Base-by-base conservation (phyloP, 352 stramenopile genomes). In the Globisporangium orthogonon region DNA sequence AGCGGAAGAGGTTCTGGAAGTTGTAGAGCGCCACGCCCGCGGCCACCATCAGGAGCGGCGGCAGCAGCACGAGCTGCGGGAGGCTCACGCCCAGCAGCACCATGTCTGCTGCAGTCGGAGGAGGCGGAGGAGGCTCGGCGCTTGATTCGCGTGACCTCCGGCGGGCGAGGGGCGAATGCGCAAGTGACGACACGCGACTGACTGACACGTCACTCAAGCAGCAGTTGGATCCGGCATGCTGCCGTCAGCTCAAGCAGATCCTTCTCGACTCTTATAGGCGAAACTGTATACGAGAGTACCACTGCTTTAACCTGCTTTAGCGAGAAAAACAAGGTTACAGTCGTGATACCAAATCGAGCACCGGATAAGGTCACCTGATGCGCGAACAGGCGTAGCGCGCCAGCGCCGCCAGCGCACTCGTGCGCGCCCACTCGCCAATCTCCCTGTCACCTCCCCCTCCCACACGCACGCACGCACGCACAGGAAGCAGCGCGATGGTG, bases 1-100 rank as follows among this genome's bases (percentile, higher is more conserved):
- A 73, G 46, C 70, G 71, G 63, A 83, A 90, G 50, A 85, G 62
- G 46, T 84, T 85, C 69, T 93, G 82, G 70, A 91, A 93, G 66
- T 81, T 84, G 56, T 88, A 87, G 56, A 93, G 78, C 73, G 81
- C 73, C 23, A 91, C 62, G 29, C 70, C 72, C 56, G 81, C 75
- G 14, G 73, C 65, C 33, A 93, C 40, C 53, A 91, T 69, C 71
- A 91, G 60, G 56, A 89, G 52, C 51, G 81, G 75, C 65, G 83
- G 81, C 68, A 91, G 62, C 56, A 93, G 65, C 55, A 90, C 65
- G 46, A 90, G 61, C 54, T 93, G 78, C 49, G 77, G 65, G 29
- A 86, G 50, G 45, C 63, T 74, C 69, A 80, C 23, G 52, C 70
- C 69, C 52, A 83, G 63, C 49, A 82, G 67, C 72, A 81, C 76